Evolutionary conservation across 306 rosid genomes (phyloP).

Genomic region (Ammopiptanthus mongolicus): DNA sequence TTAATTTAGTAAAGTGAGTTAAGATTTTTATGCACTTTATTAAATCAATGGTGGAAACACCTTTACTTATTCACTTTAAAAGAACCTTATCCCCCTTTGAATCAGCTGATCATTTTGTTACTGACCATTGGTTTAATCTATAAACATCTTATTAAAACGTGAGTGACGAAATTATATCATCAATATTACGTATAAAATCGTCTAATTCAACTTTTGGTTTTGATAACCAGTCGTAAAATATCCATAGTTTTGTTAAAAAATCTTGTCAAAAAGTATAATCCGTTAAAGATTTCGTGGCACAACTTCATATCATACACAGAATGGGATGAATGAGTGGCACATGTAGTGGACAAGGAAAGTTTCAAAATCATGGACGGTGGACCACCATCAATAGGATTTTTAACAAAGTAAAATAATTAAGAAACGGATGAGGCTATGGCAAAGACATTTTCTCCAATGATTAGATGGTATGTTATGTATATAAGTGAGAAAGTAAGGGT

Average conservation of each 20-base stretch:
- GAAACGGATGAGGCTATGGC: slow-evolving; percentile 21
- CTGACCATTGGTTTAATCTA: not conserved
- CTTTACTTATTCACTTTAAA: too few relatives aligned
- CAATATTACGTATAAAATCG: slow-evolving; percentile 16
- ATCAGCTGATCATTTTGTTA: too few relatives aligned
- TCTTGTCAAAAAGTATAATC: slow-evolving; percentile 11
- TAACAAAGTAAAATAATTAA: slow-evolving; percentile 33
- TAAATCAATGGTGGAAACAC: too few relatives aligned
- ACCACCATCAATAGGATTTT: slow-evolving; percentile 37
- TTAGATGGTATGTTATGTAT: slow-evolving; percentile 26
- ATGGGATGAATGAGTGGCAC: slow-evolving; percentile 14
- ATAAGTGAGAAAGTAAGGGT: too few relatives aligned
- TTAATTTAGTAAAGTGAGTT: too few relatives aligned
- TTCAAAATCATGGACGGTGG: slow-evolving; percentile 37
- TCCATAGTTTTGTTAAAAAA: not conserved
- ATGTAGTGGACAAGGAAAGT: slow-evolving; percentile 25
- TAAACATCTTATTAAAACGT: not conserved
- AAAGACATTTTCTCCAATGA: slow-evolving; percentile 40
- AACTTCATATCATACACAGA: slow-evolving; percentile 18
- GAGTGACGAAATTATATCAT: slow-evolving; percentile 27
- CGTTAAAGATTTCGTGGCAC: not conserved
- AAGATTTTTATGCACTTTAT: too few relatives aligned
- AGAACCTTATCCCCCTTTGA: too few relatives aligned
- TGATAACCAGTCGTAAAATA: not conserved
- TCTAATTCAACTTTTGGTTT: not conserved